Evolutionary conservation across 129 eudicot genomes (phyloP).

Genomic region (Oenanthe sinensis): DNA sequence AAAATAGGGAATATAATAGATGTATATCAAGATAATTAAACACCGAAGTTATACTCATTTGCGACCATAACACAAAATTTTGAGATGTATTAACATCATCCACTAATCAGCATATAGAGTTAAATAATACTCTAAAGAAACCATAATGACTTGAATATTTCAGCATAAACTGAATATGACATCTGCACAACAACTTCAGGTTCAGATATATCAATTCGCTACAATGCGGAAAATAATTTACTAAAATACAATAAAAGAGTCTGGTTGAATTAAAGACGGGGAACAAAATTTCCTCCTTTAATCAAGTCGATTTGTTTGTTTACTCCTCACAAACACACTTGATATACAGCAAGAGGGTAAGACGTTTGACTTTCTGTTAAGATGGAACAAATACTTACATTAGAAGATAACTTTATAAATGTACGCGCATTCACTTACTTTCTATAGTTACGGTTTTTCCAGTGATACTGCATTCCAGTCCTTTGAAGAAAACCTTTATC

Average conservation of each 20-base stretch:
- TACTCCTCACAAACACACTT: not conserved
- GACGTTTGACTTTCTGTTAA: not conserved
- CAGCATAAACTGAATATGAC: not conserved
- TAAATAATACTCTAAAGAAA: not conserved
- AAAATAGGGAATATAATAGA: constrained; percentile 4
- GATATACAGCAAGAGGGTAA: not conserved
- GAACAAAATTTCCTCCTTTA: not conserved
- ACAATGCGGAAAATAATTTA: not conserved
- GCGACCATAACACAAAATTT: not conserved
- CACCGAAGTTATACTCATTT: constrained; percentile 6
- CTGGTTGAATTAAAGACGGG: not conserved
- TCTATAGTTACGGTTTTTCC: constrained; percentile 85
- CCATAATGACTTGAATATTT: not conserved
- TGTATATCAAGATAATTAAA: constrained; percentile 10
- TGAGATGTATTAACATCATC: not conserved
- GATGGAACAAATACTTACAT: not conserved
- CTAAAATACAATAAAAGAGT: not conserved
- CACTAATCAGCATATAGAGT: not conserved
- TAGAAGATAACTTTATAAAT: not conserved
- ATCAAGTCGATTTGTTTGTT: not conserved
- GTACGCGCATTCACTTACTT: constrained; percentile 27
- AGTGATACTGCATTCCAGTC: constrained; percentile 97
- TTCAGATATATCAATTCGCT: not conserved
- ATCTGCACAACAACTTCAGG: not conserved
- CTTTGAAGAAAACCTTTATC: constrained; percentile 86